These are phyloP conservation scores for Scutellaria baicalensis DNA, from an alignment of 257 asterid species.

Conservation along the genomic window DNA sequence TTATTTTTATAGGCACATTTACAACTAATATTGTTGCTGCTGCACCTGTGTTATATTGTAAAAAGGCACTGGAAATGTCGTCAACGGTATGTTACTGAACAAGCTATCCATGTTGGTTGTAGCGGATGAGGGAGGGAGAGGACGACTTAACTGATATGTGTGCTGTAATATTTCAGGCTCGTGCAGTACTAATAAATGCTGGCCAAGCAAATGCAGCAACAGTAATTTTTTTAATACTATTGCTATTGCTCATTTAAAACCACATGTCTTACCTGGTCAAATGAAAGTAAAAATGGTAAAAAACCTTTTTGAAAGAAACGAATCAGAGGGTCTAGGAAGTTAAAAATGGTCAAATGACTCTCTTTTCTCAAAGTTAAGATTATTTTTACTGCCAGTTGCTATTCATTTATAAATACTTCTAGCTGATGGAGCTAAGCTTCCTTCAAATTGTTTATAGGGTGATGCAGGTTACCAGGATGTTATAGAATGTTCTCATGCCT, in stretches of 20 bases:
- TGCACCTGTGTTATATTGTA: constrained; percentile 92
- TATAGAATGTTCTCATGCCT: constrained; percentile 67
- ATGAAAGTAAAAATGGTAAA: neutral
- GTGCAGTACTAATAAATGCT: constrained; percentile 93
- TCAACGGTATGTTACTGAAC: constrained; percentile 49
- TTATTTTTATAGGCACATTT: constrained; percentile 60
- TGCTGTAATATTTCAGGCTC: constrained; percentile 56
- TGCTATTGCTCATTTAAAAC: neutral
- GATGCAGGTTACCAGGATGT: constrained; percentile 96
- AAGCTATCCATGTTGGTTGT: neutral
- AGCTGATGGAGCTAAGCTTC: constrained; percentile 9
- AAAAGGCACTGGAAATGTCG: constrained; percentile 56
- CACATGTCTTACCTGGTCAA: neutral
- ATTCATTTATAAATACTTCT: neutral
- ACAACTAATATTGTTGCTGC: constrained; percentile 94
- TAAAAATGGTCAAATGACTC: too few species aligned
- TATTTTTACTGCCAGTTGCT: neutral
- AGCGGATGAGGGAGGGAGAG: neutral
- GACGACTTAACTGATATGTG: constrained; percentile 15
- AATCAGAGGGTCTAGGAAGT: neutral
- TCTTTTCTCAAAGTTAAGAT: neutral
- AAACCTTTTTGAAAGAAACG: neutral
- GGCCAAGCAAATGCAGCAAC: constrained; percentile 99
- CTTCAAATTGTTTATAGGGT: constrained; percentile 49
- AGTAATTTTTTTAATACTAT: constrained; percentile 38